These are phyloP conservation scores for Calonectria multiphialidica DNA, from an alignment of 2,329 filamentous ascomycete species.

Conservation along the genomic window DNA sequence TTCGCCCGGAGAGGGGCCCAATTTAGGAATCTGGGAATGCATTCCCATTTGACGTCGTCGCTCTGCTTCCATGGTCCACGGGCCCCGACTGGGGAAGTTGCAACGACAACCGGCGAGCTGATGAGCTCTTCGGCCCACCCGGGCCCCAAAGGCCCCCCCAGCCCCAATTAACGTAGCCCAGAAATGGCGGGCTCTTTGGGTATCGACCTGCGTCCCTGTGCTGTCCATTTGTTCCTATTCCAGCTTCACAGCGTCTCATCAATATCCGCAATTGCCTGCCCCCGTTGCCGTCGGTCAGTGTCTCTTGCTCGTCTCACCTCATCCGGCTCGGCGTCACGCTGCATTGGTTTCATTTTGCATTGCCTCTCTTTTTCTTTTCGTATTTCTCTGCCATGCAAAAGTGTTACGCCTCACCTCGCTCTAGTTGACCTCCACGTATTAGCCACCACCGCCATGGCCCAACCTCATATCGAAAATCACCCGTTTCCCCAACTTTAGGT, in stretches of 20 bases:
- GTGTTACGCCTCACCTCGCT: neutral
- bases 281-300: neutral
- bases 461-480: constrained; percentile 11
- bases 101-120: neutral
- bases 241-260: neutral
- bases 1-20: constrained; percentile 6
- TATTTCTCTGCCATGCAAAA: neutral
- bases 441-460: neutral
- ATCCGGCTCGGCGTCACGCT: constrained; percentile 1
- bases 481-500: constrained; percentile 22
- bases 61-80: neutral
- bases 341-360: constrained; percentile 8
- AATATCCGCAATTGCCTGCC: neutral
- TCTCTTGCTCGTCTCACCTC: constrained; percentile 13
- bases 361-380: neutral
- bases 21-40: constrained; percentile 25
- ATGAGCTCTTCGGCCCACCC: constrained; percentile 6
- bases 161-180: neutral
- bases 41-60: constrained; percentile 19
- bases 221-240: neutral
- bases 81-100: constrained; percentile 22
- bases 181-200: constrained; percentile 1
- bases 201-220: constrained; percentile 12
- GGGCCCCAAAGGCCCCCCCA: neutral
- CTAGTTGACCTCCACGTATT: neutral